A percentile compares a stretch with the other conserved stretches of the same genome.
Evolutionary conservation across 306 rosid genomes (phyloP).

Genomic region (Vigna radiata): DNA sequence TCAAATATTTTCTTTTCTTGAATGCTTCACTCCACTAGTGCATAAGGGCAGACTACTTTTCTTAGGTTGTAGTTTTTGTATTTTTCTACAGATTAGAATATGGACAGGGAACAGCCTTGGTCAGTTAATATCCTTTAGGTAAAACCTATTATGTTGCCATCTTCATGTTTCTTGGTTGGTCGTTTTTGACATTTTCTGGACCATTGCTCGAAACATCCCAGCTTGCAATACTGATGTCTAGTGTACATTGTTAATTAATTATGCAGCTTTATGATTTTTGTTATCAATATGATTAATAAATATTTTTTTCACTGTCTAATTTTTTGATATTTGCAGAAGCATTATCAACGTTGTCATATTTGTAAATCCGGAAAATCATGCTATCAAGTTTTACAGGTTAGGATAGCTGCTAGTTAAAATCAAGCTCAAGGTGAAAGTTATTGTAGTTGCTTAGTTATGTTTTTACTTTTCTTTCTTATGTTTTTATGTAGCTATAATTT

Average conservation of each 20-base stretch:
- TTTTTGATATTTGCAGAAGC: slow-evolving; percentile 75
- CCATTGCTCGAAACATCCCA: slow-evolving; percentile 28
- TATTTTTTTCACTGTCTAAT: slow-evolving; percentile 37
- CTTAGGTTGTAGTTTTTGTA: slow-evolving; percentile 24
- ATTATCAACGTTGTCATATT: slow-evolving; percentile 70
- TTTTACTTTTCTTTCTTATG: slow-evolving; percentile 29
- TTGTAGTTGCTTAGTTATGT: slow-evolving; percentile 33
- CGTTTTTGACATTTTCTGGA: not conserved
- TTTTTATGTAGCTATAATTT: slow-evolving; percentile 26
- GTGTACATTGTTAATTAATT: slow-evolving; percentile 32
- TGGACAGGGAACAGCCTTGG: slow-evolving; percentile 33
- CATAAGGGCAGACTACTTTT: slow-evolving; percentile 11
- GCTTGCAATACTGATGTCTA: slow-evolving; percentile 17
- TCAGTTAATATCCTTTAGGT: slow-evolving; percentile 16
- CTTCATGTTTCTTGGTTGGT: slow-evolving; percentile 5
- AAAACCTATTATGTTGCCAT: slow-evolving; percentile 9
- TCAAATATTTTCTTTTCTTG: not conserved
- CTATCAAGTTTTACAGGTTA: slow-evolving; percentile 89
- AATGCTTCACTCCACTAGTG: slow-evolving; percentile 27
- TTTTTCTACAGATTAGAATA: slow-evolving; percentile 27
- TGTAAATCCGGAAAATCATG: slow-evolving; percentile 84
- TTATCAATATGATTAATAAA: slow-evolving; percentile 24
- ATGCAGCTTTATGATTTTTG: slow-evolving; percentile 2
- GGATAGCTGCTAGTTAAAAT: slow-evolving; percentile 47
- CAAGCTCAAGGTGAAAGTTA: slow-evolving; percentile 35